phyloP scores from a whole-genome alignment of 2,329 filamentous ascomycete genomes.

The Curvularia verruculosa region DNA sequence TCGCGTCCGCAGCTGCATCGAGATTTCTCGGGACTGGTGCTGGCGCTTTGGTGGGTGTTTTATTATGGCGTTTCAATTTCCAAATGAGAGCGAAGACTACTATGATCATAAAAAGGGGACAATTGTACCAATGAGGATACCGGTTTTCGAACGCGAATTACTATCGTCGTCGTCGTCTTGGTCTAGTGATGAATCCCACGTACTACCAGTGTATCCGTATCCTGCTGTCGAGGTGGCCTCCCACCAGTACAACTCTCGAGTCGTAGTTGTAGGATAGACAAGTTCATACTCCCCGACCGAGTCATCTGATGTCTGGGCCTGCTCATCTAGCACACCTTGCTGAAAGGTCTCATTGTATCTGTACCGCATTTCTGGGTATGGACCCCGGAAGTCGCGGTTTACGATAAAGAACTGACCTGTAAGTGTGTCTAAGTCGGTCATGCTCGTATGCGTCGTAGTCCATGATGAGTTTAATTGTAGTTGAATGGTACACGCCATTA shows the following conservation, averaged over 20 bases:
- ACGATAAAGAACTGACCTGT: slow-evolving; percentile 4
- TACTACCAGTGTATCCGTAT: background rate
- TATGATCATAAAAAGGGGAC: background rate
- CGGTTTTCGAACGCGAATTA: background rate
- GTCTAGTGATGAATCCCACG: background rate
- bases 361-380: background rate
- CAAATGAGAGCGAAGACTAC: background rate
- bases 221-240: background rate
- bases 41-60: background rate
- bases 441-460: background rate
- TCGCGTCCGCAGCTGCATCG: background rate
- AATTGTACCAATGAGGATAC: background rate
- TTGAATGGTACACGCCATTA: slow-evolving; percentile 4
- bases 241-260: background rate
- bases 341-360: background rate
- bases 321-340: background rate
- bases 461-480: background rate
- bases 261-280: background rate
- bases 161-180: background rate
- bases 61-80: background rate
- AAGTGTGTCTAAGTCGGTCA: background rate
- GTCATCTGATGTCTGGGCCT: background rate
- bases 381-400: background rate
- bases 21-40: background rate
- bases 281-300: too few relatives aligned